Evolutionary conservation across 768 basidiomycete species (phyloP).

Genomic region (Hericium erinaceus): DNA sequence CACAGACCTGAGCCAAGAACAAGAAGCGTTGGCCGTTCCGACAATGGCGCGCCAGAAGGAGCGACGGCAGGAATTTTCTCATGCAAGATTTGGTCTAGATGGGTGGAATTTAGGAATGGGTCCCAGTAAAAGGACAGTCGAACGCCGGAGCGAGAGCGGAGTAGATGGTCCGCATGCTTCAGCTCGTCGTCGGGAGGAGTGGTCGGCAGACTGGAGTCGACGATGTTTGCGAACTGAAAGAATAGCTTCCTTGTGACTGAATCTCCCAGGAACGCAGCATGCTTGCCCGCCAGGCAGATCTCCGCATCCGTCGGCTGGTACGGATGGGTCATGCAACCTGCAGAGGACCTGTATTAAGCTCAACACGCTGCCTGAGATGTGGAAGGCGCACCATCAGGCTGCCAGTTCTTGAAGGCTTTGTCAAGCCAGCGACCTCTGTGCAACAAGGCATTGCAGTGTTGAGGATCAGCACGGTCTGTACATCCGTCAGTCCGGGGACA

Average conservation of each 20-base stretch:
- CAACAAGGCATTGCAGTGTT: constrained; percentile 63
- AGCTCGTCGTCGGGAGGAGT: constrained; percentile 43
- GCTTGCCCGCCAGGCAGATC: constrained; percentile 47
- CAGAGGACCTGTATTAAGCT: background rate
- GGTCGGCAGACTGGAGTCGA: constrained; percentile 49
- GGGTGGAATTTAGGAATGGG: constrained; percentile 72
- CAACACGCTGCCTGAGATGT: background rate
- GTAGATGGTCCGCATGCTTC: constrained; percentile 61
- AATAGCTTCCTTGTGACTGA: constrained; percentile 75
- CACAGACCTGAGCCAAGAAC: constrained; percentile 84
- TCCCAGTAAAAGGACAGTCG: constrained; percentile 71
- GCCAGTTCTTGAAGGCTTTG: constrained; percentile 60
- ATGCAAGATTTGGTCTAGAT: constrained; percentile 23
- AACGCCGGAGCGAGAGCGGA: constrained; percentile 36
- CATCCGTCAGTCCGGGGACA: background rate
- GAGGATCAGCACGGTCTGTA: constrained; percentile 64
- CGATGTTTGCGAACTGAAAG: constrained; percentile 56
- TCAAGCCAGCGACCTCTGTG: constrained; percentile 77
- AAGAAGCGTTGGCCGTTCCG: constrained; percentile 48
- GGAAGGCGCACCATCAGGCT: constrained; percentile 62
- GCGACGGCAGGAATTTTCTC: background rate
- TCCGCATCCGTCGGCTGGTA: constrained; percentile 49
- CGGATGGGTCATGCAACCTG: constrained; percentile 73
- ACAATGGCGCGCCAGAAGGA: constrained; percentile 1
- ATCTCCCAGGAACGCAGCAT: constrained; percentile 76